These are phyloP conservation scores for Aspergillus vadensis DNA, from an alignment of 2,329 filamentous ascomycete species.

Conservation along the genomic window DNA sequence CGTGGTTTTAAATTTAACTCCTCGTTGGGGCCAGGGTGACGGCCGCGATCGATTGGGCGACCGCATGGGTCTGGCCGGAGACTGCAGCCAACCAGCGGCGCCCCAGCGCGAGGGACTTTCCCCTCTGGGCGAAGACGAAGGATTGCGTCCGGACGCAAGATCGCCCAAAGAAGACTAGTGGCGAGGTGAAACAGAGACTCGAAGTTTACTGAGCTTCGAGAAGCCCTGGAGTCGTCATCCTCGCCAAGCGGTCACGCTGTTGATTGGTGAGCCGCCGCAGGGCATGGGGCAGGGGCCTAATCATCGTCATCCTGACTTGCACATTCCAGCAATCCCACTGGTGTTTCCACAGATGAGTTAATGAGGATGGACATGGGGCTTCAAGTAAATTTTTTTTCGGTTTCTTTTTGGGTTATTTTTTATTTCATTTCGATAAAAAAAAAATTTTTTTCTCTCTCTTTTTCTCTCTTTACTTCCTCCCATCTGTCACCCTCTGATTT, in stretches of 20 bases:
- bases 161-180: slow-evolving; percentile 14
- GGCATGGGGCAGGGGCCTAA: slow-evolving; percentile 11
- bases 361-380: slow-evolving; percentile 18
- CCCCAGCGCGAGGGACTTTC: slow-evolving; percentile 10
- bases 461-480: too few species aligned
- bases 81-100: slow-evolving; percentile 13
- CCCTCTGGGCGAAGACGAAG: slow-evolving; percentile 9
- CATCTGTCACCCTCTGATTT: not conserved
- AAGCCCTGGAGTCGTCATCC: slow-evolving; percentile 27
- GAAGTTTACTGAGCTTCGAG: slow-evolving; percentile 23
- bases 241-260: not conserved
- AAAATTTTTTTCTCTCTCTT: not conserved
- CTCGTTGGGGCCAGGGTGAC: slow-evolving; percentile 8
- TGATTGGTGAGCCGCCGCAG: slow-evolving; percentile 1
- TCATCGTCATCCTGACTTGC: slow-evolving; percentile 12
- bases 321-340: slow-evolving; percentile 6
- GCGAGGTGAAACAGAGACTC: slow-evolving; percentile 18
- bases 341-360: slow-evolving; percentile 14
- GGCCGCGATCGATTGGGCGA: slow-evolving; percentile 5
- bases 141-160: slow-evolving; percentile 6
- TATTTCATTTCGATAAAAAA: not conserved
- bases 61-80: not conserved
- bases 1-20: slow-evolving; percentile 13
- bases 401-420: not conserved
- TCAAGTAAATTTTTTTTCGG: not conserved